Base-by-base conservation (phyloP, 1,139 yeast genomes). In the Trichomonascaceae sp. region DNA sequence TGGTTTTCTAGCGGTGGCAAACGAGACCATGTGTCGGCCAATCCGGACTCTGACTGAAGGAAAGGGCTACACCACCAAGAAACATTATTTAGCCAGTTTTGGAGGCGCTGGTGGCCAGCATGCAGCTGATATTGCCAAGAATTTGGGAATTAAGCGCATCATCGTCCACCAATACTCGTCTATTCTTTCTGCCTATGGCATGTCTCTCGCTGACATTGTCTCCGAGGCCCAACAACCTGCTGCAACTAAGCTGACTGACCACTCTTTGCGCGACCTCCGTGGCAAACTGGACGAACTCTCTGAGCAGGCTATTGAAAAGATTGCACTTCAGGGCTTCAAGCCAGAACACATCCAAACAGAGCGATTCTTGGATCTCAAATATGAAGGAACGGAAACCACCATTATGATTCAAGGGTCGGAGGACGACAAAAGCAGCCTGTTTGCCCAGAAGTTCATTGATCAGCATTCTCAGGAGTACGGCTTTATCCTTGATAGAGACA, bases 301-400 rank as follows among this genome's bases (percentile, higher is more conserved):
- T 17, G 31, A 38, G 8, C 55, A 54, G 25, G 66, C 69, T 0
- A 42, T 46, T 8, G 46, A 41, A 18, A 62, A 59, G 30, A 58
- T 74, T 16, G 36, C 40, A 3, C 45, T 47, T 3, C 78, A 70
- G 50, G 80, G 79, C 0, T 67, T 71, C 38, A 37, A 50, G 2
- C 52, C 51, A 16, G 41, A 48, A 3, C 52, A 56, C 16, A 54
- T 72, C 17, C 47, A 39, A 17, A 61, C 68, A 35, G 93, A 84
- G 47, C 68, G 69, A 22, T 80, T 69, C 45, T 60, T 84, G 43
- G 85, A 85, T 51, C 62, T 87, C 66, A 67, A 92, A 47, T 87
- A 81, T 52, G 72, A 74, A 41, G 96, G 96, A 4, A 78, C 94
- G 13, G 96, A 85, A 50, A 78, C 95, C 2, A 76, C 78, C 30